Base-by-base conservation (phyloP, 768 basidiomycete species). In the Pleurotus djamor region DNA sequence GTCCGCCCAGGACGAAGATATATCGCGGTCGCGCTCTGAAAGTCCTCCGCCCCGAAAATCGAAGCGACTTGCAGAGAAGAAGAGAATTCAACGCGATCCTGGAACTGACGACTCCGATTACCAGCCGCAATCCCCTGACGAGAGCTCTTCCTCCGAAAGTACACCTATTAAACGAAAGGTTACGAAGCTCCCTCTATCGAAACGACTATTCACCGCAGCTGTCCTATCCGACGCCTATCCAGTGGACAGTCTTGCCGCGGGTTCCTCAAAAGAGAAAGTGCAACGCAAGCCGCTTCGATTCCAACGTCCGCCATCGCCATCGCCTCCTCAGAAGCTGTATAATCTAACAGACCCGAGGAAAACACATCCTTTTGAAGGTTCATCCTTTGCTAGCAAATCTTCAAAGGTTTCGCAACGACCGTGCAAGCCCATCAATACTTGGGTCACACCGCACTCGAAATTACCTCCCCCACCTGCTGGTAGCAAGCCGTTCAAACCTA, bases 341-440 rank as follows among this genome's bases (percentile, higher is more conserved):
- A 32, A 16, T 44, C 32, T 56, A 21, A 44, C 38, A 28, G 54
- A 56, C 38, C 54, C 54, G 8, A 56, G 41, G 41, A 56, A 56
- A 38, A 43, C 54, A 32, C 17, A 41, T 44, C 54, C 54, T 32
- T 56, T 56, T 21, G 28, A 28, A 13, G 41, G 37, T 14, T 21
- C 33, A 8, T 10, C 54, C 14, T 56, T 41, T 9, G 54, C 41
- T 5, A 44, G 4, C 14, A 44, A 38, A 17, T 21, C 37, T 10
- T 13, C 21, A 7, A 28, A n/a, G 17, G 13, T n/a, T 44, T 33
- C 38, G 21, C 10, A 37, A 8, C 8, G 34, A 8, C 41, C 41
- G 5, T 32, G 37, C 28, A 56, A 56, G 17, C 54, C 54, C 6
- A 9, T 56, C n/a, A 56, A 12, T 32, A 38, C 41, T 10, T 56